Evolutionary conservation across 2,329 filamentous ascomycete genomes (phyloP).

Genomic region (Aspergillus sp.): DNA sequence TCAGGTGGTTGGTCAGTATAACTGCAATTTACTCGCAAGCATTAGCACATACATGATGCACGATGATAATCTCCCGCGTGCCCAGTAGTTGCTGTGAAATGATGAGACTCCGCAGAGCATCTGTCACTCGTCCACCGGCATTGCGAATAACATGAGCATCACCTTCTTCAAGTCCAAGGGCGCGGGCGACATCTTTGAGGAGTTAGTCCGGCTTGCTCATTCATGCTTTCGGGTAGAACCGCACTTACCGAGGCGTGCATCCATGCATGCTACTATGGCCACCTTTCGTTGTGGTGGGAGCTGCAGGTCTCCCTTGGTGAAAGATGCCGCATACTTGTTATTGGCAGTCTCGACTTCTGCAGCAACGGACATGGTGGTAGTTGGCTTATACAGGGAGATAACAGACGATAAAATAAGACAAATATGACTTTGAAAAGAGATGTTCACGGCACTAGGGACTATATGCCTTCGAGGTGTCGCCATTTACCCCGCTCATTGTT

Average conservation of each 20-base stretch:
- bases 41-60: slow-evolving; percentile 40
- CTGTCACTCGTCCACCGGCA: slow-evolving; percentile 63
- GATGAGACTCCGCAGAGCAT: slow-evolving; percentile 70
- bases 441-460: neutral
- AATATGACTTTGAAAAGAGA: neutral
- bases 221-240: neutral
- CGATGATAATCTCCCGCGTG: slow-evolving; percentile 69
- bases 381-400: neutral
- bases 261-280: slow-evolving; percentile 73
- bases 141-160: slow-evolving; percentile 79
- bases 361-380: slow-evolving; percentile 24
- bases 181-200: slow-evolving; percentile 59
- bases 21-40: neutral
- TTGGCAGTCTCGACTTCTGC: slow-evolving; percentile 58
- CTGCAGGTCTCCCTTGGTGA: slow-evolving; percentile 64
- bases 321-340: slow-evolving; percentile 55
- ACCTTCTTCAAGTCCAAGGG: slow-evolving; percentile 68
- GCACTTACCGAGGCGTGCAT: slow-evolving; percentile 55
- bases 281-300: slow-evolving; percentile 63
- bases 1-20: neutral
- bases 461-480: neutral
- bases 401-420: no score
- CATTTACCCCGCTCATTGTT: neutral
- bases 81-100: slow-evolving; percentile 78
- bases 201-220: neutral